Evolutionary conservation across 1,139 yeast species (phyloP).

Genomic region (Hyphopichia buzzinii): DNA sequence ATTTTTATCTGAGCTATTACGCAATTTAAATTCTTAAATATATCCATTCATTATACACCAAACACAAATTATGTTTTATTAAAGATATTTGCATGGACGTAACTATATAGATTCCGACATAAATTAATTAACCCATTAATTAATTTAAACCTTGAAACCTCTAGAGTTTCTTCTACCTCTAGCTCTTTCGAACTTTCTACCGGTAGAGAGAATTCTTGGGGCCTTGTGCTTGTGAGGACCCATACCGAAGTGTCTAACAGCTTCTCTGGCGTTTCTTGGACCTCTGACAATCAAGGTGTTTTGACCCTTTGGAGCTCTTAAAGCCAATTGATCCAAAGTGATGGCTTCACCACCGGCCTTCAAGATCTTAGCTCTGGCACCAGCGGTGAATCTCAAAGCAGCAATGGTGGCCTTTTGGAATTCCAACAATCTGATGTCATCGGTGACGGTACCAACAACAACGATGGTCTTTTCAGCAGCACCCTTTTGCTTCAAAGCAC

Average conservation of each 20-base stretch:
- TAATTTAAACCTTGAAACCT: slow-evolving; percentile 98
- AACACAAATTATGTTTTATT: slow-evolving; percentile 12
- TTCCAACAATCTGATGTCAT: slow-evolving; percentile 89
- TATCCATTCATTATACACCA: slow-evolving; percentile 12
- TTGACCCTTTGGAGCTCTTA: slow-evolving; percentile 99
- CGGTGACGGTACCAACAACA: slow-evolving; percentile 99
- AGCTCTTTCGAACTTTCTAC: slow-evolving; percentile 99
- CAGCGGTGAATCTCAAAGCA: slow-evolving; percentile 98
- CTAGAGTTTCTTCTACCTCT: slow-evolving; percentile 99
- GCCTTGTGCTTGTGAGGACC: slow-evolving; percentile 99
- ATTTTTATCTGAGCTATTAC: no score
- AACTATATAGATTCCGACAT: neutral
- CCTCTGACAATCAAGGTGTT: slow-evolving; percentile 98
- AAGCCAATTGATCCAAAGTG: slow-evolving; percentile 98
- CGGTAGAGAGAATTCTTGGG: slow-evolving; percentile 95
- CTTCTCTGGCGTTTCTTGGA: slow-evolving; percentile 98
- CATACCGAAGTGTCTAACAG: slow-evolving; percentile 99
- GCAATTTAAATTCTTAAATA: no score
- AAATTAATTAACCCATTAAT: slow-evolving; percentile 9
- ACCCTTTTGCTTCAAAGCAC: slow-evolving; percentile 81
- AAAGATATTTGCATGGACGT: slow-evolving; percentile 4
- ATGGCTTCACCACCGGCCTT: slow-evolving; percentile 99
- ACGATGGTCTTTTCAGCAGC: slow-evolving; percentile 91
- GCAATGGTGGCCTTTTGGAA: slow-evolving; percentile 98
- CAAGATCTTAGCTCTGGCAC: slow-evolving; percentile 96